Percentiles rank a stretch among this genome's conserved stretches.
Conservation (phyloP, 2,329 filamentous ascomycete genomes). For the Phaeosphaeria sp. region DNA sequence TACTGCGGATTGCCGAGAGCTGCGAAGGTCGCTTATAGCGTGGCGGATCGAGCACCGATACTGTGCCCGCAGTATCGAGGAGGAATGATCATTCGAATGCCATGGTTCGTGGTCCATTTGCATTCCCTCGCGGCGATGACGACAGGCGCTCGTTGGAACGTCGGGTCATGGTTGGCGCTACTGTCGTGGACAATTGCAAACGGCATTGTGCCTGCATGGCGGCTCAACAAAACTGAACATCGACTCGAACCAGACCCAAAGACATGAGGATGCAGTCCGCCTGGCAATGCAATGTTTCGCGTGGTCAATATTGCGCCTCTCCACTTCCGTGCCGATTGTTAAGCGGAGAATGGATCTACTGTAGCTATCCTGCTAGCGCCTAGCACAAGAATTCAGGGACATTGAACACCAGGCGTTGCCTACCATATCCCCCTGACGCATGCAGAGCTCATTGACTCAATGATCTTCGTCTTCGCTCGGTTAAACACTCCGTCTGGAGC, state of each 20-base stretch:
- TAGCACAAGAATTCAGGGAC: not conserved
- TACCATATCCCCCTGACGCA: not conserved
- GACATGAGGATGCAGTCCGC: not conserved
- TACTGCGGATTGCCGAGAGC: too few species aligned
- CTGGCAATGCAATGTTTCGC: conserved; percentile 1
- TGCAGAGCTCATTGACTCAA: not conserved
- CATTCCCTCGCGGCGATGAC: conserved; percentile 10
- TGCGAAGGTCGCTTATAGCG: too few species aligned
- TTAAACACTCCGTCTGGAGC: not conserved
- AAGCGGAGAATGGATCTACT: not conserved
- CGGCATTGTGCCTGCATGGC: not conserved
- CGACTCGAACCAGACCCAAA: not conserved
- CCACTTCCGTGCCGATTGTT: not conserved
- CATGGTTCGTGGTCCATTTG: not conserved
- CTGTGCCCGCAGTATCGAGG: too few species aligned
- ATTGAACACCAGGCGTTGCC: not conserved
- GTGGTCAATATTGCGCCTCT: not conserved
- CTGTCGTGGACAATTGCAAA: not conserved
- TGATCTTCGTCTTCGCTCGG: not conserved
- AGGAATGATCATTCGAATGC: not conserved
- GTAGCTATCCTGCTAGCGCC: not conserved
- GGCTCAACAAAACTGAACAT: conserved; percentile 3
- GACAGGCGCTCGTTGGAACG: not conserved
- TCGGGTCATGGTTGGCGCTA: not conserved
- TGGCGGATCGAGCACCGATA: too few species aligned